phyloP scores from a whole-genome alignment of 2,329 filamentous ascomycete genomes.

The Hymenoscyphus salicellus region DNA sequence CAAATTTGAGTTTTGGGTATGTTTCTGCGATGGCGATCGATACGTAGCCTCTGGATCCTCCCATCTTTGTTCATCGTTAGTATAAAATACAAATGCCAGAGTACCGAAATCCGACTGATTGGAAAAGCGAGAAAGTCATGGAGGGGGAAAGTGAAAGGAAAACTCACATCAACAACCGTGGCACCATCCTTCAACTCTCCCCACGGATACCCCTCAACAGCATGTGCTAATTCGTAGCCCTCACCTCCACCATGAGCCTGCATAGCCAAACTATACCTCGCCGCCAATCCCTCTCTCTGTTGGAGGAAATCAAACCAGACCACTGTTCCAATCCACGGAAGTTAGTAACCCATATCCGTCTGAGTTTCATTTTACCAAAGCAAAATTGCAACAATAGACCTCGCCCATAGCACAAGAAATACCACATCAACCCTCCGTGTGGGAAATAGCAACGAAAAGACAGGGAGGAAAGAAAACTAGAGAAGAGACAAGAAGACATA shows the following conservation, averaged over 20 bases:
- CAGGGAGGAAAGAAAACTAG: background rate
- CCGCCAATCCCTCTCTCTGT: slow-evolving; percentile 10
- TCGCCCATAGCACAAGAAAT: too few species aligned
- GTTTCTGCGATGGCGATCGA: slow-evolving; percentile 28
- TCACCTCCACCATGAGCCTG: slow-evolving; percentile 26
- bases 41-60: slow-evolving; percentile 30
- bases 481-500: background rate
- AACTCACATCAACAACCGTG: slow-evolving; percentile 29
- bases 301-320: slow-evolving; percentile 17
- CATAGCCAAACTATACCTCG: slow-evolving; percentile 37
- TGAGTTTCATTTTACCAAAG: too few species aligned
- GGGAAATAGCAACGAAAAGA: background rate
- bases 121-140: too few species aligned
- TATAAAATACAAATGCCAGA: slow-evolving; percentile 7
- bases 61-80: slow-evolving; percentile 19
- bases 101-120: too few species aligned
- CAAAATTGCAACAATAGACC: too few species aligned
- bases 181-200: slow-evolving; percentile 24
- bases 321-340: background rate
- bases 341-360: too few species aligned
- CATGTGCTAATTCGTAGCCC: slow-evolving; percentile 24
- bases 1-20: slow-evolving; percentile 19
- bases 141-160: background rate
- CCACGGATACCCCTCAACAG: slow-evolving; percentile 31
- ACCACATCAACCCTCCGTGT: too few species aligned